phyloP scores from a whole-genome alignment of 1,284 basidiomycete genomes.

The Cutaneotrichosporon cutaneum region DNA sequence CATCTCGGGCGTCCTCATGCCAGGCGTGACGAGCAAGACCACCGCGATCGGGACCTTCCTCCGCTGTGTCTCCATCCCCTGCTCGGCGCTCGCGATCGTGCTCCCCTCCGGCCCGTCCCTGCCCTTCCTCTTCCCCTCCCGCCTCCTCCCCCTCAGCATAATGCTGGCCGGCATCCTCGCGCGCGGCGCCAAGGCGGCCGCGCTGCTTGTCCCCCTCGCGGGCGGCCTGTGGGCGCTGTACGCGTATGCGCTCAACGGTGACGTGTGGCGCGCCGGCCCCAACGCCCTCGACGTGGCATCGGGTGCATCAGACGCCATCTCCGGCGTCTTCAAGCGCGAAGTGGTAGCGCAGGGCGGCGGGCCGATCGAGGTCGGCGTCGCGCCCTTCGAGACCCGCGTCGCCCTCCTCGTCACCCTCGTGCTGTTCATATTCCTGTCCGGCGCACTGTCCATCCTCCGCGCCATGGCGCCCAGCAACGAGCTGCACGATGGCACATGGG shows the following conservation, averaged over 20 bases:
- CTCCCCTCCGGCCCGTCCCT: constrained; percentile 19
- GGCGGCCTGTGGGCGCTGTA: constrained; percentile 20
- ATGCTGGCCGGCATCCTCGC: constrained; percentile 25
- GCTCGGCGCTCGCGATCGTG: constrained; percentile 21
- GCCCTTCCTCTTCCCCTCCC: constrained; percentile 21
- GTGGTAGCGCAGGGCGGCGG: neutral
- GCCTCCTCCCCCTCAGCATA: constrained; percentile 23
- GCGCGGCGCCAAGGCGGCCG: constrained; percentile 24
- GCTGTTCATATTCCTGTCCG: constrained; percentile 22
- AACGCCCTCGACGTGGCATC: neutral
- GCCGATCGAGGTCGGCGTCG: constrained; percentile 23
- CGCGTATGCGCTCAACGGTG: constrained; percentile 25
- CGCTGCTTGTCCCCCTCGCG: constrained; percentile 23
- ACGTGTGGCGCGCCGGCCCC: constrained; percentile 19
- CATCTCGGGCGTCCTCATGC: constrained; percentile 19
- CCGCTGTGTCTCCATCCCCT: constrained; percentile 20
- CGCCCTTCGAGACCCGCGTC: constrained; percentile 28
- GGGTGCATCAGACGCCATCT: neutral
- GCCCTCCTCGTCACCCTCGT: constrained; percentile 23
- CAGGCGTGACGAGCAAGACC: neutral
- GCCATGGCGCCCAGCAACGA: constrained; percentile 25
- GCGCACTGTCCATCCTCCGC: constrained; percentile 23
- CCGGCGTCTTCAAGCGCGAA: neutral
- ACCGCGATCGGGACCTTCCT: constrained; percentile 14
- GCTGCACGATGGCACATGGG: constrained; percentile 28